phyloP scores from a whole-genome alignment of 2,329 filamentous ascomycete species.

The Ophiostoma angusticollis region DNA sequence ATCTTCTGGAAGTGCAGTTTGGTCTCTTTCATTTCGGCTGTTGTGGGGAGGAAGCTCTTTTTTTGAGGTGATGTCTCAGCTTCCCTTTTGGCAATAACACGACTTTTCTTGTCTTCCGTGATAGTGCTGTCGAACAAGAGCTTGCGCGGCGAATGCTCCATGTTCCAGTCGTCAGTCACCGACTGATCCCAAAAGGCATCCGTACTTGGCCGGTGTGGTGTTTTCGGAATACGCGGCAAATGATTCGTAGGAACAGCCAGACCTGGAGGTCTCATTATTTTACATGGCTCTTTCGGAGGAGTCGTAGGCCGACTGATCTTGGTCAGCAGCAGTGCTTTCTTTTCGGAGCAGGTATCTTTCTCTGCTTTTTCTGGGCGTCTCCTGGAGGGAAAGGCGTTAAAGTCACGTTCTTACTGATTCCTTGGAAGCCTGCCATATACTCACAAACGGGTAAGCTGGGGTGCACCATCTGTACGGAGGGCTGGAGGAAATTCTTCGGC shows the following conservation, averaged over 20 bases:
- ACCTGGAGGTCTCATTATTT: conserved; percentile 9
- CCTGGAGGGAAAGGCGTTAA: background rate
- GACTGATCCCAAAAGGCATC: conserved; percentile 50
- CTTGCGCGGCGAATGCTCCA: conserved; percentile 33
- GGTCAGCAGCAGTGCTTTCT: background rate
- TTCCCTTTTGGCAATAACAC: too few relatives aligned
- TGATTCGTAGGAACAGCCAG: conserved; percentile 23
- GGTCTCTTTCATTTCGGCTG: conserved; percentile 24
- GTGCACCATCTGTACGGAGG: background rate
- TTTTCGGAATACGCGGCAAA: conserved; percentile 34
- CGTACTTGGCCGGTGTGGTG: conserved; percentile 38
- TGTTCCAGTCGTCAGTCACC: conserved; percentile 50
- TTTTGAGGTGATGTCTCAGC: conserved; percentile 12
- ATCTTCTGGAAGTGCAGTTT: conserved; percentile 49
- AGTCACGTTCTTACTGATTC: too few relatives aligned
- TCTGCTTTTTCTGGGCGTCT: background rate
- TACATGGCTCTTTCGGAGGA: conserved; percentile 13
- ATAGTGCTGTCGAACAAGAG: conserved; percentile 18
- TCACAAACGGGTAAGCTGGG: conserved; percentile 2
- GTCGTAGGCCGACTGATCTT: conserved; percentile 7
- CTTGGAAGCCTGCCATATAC: background rate
- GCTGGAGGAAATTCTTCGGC: conserved; percentile 8
- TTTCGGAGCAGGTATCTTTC: background rate
- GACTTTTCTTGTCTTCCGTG: conserved; percentile 2
- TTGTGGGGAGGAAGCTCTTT: conserved; percentile 17